Percentiles rank a stretch among this genome's conserved stretches.
These are phyloP conservation scores for Phlegmacium glaucopus DNA, from an alignment of 768 basidiomycete genomes.

Conservation along the genomic window DNA sequence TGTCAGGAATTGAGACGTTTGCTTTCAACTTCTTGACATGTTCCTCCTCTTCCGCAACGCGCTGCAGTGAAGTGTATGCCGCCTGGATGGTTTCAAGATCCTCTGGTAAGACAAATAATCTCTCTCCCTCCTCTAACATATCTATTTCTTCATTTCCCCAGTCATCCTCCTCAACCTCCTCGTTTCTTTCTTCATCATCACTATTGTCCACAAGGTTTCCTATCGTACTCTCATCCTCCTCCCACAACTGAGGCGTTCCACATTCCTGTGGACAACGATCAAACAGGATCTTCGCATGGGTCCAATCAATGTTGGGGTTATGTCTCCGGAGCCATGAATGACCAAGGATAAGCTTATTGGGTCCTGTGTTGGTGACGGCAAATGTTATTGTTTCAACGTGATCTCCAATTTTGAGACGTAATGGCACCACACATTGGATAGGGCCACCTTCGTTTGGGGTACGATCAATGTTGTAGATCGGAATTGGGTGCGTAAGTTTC, in stretches of 20 bases:
- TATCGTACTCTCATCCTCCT: background rate
- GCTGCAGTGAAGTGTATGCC: background rate
- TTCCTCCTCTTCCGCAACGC: background rate
- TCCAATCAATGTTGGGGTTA: conserved; percentile 19
- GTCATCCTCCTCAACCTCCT: background rate
- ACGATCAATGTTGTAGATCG: conserved; percentile 20
- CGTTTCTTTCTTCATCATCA: background rate
- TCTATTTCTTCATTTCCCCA: conserved; percentile 1
- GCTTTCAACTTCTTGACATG: background rate
- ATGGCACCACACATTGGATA: conserved; percentile 16
- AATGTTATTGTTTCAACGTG: conserved; percentile 17
- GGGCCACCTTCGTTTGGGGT: conserved; percentile 13
- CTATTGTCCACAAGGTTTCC: background rate
- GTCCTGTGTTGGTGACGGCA: conserved; percentile 20
- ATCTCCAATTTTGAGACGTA: conserved; percentile 14
- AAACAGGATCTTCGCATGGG: conserved; percentile 7
- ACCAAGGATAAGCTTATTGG: conserved; percentile 13
- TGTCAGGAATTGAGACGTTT: conserved; percentile 3
- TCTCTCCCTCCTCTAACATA: conserved; percentile 5
- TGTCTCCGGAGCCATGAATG: conserved; percentile 19
- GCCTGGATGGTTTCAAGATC: background rate
- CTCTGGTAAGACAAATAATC: conserved; percentile 8
- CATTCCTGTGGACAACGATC: conserved; percentile 5
- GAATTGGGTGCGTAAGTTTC: conserved; percentile 8
- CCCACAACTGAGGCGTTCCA: background rate